Evolutionary conservation across 228 moss, liverwort and hornwort genomes (phyloP), one percentile per base, ranked within the genome.

Genomic region (Sphagnum fallax): DNA sequence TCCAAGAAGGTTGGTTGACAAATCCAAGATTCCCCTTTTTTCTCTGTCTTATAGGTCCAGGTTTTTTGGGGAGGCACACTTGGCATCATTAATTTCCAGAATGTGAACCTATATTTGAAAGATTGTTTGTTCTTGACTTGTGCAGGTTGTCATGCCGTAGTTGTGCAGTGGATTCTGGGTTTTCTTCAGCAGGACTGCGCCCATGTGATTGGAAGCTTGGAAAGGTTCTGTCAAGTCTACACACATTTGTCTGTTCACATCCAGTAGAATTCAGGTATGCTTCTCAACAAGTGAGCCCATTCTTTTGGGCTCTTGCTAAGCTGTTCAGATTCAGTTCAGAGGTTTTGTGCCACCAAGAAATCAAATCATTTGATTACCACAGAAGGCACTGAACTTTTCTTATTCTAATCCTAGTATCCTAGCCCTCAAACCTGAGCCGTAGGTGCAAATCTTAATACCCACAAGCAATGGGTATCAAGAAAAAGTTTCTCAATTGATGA

Each of bases 191-290:
- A 53, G 79, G 79, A 50, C 74, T 88, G 59, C 80, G 76, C 16
- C 88, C 88, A 66, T 85, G 88, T 48, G 88, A 88, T 62, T 88
- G 88, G 88, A 88, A 82, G 73, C 76, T 80, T 70, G 84, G 82
- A 67, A 88, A 85, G 70, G 59, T 88, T 57, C 73, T 82, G 6
- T 68, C 85, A 50, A 88, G 72, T 80, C 70, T 88, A 32, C 82
- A 78, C 66, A 72, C 82, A 18, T 85, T 85, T 65, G n/a, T 75
- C 60, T 78, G 80, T 71, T 82, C 85, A 67, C 78, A 88, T 69
- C 80, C 74, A 63, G 70, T 88, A 65, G 78, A 85, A 65, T 79
- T 88, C 82, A 88, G 85, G 88, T 85, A 67, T 61, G 48, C 55
- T 8, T 32, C 32, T 32, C 32, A 32, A 32, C 47, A 6, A 16